Evolutionary conservation across 2,329 filamentous ascomycete genomes (phyloP).

Genomic region (Calonectria honghensis): DNA sequence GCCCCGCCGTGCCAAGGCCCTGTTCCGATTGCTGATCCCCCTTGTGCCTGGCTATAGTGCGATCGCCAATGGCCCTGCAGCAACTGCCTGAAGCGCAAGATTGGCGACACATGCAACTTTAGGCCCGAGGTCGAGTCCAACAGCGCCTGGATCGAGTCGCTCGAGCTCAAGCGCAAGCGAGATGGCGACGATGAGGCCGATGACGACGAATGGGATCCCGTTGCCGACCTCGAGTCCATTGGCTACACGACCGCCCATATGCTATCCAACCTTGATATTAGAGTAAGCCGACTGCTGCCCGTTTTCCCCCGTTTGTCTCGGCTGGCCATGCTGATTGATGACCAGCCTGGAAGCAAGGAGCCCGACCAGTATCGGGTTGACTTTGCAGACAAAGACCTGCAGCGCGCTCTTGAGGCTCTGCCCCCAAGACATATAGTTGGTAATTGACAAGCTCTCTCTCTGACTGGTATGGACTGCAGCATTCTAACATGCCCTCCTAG

Average conservation of each 20-base stretch:
- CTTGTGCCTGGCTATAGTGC: constrained; percentile 54
- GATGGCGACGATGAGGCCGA: constrained; percentile 52
- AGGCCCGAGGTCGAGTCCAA: constrained; percentile 48
- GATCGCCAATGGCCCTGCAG: constrained; percentile 64
- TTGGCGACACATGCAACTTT: constrained; percentile 61
- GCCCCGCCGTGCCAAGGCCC: not conserved
- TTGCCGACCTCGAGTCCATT: constrained; percentile 56
- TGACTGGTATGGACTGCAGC: not conserved
- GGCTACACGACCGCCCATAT: constrained; percentile 60
- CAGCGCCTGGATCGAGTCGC: constrained; percentile 46
- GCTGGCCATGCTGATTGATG: constrained; percentile 17
- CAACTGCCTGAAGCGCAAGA: constrained; percentile 63
- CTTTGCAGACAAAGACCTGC: constrained; percentile 54
- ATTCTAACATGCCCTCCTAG: constrained; percentile 44
- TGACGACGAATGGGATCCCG: constrained; percentile 23
- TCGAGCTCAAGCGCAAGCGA: constrained; percentile 52
- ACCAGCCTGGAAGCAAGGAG: constrained; percentile 40
- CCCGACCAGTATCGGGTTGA: constrained; percentile 35
- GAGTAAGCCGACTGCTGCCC: constrained; percentile 47
- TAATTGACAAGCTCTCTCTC: constrained; percentile 43
- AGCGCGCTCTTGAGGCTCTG: constrained; percentile 57
- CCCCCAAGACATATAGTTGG: constrained; percentile 59
- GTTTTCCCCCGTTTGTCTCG: not conserved
- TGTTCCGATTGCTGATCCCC: not conserved
- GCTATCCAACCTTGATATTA: constrained; percentile 54